Evolutionary conservation across 768 basidiomycete genomes (phyloP), one percentile per base, ranked within the genome.

Genomic region (Hericium alpestre): DNA sequence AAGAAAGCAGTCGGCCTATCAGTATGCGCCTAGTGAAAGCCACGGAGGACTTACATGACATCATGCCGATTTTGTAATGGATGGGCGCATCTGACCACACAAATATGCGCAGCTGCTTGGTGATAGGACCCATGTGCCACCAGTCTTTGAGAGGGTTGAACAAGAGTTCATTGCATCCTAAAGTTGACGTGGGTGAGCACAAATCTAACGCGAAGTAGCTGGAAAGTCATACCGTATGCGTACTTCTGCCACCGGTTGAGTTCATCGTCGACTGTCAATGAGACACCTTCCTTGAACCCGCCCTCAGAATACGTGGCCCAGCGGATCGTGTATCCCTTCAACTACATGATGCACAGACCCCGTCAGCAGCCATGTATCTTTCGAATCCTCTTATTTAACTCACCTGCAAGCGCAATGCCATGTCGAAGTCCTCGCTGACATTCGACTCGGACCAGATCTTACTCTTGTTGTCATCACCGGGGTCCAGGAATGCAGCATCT

Each of bases 201-300:
- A 16, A n/a, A 18, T 27, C 12, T 9, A 27, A n/a, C 38, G 49
- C 22, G 48, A 51, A 57, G 5, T 1, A 53, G 32, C 6, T 32
- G 32, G 8, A 9, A 8, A 64, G 69, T 56, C 65, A 53, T 65
- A 79, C 85, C 87, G 70, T 87, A 89, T 0, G 86, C 75, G 59
- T 90, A 90, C 66, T 93, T 95, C 60, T 93, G 90, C 93, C 93
- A 95, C 2, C 93, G 71, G 64, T 93, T 93, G 9, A 95, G 73
- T 68, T 95, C 93, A 64, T 95, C 93, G 53, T 93, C 90, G 55
- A 83, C 84, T 0, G 93, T 93, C 15, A 95, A 73, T 0, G 87
- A 89, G 18, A 95, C 92, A 60, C 93, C 93, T 65, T 95, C 93
- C 72, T 92, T 88, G 75, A 93, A 94, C 1, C 82, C 87, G 51